Evolutionary conservation across 129 eudicot genomes (phyloP).

Genomic region (Escallonia herrerae): DNA sequence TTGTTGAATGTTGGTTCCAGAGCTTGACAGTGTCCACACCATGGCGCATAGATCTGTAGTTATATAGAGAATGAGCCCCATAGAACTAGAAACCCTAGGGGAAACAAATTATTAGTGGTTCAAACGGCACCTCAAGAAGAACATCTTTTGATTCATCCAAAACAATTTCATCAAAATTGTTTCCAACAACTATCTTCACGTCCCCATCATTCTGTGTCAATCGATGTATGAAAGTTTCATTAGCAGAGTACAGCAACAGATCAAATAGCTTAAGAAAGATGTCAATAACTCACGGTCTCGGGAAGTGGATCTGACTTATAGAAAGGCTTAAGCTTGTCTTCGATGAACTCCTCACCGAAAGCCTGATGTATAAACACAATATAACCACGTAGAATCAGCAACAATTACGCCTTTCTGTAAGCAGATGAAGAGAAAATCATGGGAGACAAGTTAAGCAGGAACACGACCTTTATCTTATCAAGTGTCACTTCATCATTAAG

Average conservation of each 20-base stretch:
- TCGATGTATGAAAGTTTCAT: neutral
- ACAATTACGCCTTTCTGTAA: neutral
- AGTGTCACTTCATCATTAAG: slow-evolving; percentile 53
- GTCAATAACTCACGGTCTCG: slow-evolving; percentile 50
- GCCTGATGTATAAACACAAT: slow-evolving; percentile 25
- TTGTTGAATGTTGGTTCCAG: slow-evolving; percentile 86
- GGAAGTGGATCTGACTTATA: slow-evolving; percentile 88
- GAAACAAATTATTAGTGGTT: neutral
- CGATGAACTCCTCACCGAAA: slow-evolving; percentile 61
- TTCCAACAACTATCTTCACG: slow-evolving; percentile 88
- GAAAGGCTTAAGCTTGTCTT: slow-evolving; percentile 74
- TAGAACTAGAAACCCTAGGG: slow-evolving; percentile 1
- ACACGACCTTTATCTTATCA: slow-evolving; percentile 49
- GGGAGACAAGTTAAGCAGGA: slow-evolving; percentile 3
- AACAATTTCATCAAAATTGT: slow-evolving; percentile 86
- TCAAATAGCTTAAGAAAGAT: neutral
- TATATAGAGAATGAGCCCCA: neutral
- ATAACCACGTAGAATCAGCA: neutral
- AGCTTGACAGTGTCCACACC: slow-evolving; percentile 95
- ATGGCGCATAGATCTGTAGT: slow-evolving; percentile 74
- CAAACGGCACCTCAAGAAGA: slow-evolving; percentile 67
- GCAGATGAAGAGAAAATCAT: neutral
- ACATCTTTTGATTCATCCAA: slow-evolving; percentile 94
- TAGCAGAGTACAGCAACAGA: neutral
- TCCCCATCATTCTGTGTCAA: slow-evolving; percentile 68